Evolutionary conservation across 140 eudicot species (phyloP).

Genomic region (Oenanthe javanica): DNA sequence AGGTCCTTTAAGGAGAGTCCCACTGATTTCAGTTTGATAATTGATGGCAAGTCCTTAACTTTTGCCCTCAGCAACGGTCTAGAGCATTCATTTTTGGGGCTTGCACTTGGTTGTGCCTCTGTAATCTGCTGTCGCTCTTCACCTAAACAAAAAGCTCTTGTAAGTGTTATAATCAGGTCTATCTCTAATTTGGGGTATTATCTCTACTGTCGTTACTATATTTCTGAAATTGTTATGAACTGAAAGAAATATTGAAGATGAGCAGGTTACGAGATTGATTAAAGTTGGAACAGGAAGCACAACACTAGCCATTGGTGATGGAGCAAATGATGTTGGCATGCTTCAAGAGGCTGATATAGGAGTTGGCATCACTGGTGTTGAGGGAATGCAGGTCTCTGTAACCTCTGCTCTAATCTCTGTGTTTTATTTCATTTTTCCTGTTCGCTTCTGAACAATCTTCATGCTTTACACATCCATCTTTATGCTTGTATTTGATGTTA

Average conservation of each 20-base stretch:
- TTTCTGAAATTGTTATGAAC: constrained; percentile 19
- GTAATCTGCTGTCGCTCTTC: constrained; percentile 98
- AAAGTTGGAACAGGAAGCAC: constrained; percentile 73
- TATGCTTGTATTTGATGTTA: background rate
- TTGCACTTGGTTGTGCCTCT: constrained; percentile 68
- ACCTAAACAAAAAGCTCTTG: constrained; percentile 99
- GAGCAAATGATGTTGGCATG: constrained; percentile 99
- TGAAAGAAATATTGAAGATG: constrained; percentile 28
- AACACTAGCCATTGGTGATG: constrained; percentile 91
- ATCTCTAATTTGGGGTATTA: background rate
- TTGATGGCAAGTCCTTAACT: constrained; percentile 80
- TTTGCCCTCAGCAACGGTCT: constrained; percentile 65
- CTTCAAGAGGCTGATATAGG: constrained; percentile 99
- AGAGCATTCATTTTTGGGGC: constrained; percentile 63
- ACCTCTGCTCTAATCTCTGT: background rate
- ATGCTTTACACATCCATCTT: background rate
- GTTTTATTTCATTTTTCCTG: background rate
- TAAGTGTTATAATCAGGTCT: constrained; percentile 25
- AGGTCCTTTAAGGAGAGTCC: constrained; percentile 41
- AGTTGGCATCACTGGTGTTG: constrained; percentile 95
- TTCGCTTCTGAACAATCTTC: background rate
- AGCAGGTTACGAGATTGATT: constrained; percentile 94
- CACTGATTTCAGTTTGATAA: constrained; percentile 58
- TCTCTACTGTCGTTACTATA: background rate
- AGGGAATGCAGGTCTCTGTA: constrained; percentile 95